phyloP scores from a whole-genome alignment of 2,329 filamentous ascomycete genomes.

The Chrysoporthe puriensis region DNA sequence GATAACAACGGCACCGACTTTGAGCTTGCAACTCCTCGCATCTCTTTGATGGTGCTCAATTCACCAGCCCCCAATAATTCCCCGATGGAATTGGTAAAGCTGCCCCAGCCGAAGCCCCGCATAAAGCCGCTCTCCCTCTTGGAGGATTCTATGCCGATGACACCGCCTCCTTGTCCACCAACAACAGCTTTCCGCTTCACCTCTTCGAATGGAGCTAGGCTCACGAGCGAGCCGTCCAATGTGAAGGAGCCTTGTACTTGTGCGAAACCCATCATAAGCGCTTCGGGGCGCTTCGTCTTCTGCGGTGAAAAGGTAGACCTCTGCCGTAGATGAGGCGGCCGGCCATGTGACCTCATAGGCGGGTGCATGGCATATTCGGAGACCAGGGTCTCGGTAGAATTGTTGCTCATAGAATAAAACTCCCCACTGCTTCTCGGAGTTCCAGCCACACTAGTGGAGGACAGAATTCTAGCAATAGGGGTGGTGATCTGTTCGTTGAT shows the following conservation, averaged over 20 bases:
- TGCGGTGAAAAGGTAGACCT: conserved; percentile 49
- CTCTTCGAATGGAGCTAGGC: conserved; percentile 88
- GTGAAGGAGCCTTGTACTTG: conserved; percentile 92
- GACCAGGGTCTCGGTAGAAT: conserved; percentile 88
- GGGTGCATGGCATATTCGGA: conserved; percentile 79
- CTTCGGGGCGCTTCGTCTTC: conserved; percentile 65
- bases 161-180: conserved; percentile 83
- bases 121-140: conserved; percentile 81
- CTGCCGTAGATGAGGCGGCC: conserved; percentile 51
- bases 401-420: conserved; percentile 93
- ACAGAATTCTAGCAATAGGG: conserved; percentile 71
- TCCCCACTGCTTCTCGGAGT: conserved; percentile 92
- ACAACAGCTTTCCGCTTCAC: conserved; percentile 94
- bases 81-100: conserved; percentile 83
- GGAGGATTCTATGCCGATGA: conserved; percentile 75
- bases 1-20: conserved; percentile 90
- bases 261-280: conserved; percentile 96
- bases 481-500: conserved; percentile 61
- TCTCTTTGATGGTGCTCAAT: conserved; percentile 91
- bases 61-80: conserved; percentile 86
- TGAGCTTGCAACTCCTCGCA: conserved; percentile 84
- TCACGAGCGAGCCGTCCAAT: conserved; percentile 87
- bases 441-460: conserved; percentile 73
- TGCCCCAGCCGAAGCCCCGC: conserved; percentile 84
- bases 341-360: conserved; percentile 39